phyloP scores from a whole-genome alignment of 2,329 filamentous ascomycete genomes.

The Pseudofabraea citricarpa region DNA sequence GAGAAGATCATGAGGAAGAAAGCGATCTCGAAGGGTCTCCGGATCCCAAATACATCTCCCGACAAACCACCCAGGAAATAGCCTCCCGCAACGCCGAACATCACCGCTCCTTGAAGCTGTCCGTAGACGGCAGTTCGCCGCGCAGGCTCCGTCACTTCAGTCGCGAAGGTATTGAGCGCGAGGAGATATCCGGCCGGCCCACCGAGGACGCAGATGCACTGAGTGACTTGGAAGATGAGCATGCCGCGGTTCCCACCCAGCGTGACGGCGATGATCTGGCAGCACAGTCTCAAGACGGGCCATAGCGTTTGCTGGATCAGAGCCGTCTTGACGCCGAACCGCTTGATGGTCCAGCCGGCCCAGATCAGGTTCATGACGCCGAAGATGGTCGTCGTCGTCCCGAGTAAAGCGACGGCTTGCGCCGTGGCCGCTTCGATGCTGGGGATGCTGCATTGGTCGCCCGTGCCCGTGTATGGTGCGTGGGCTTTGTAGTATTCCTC shows the following conservation, averaged over 20 bases:
- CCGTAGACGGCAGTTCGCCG: constrained; percentile 62
- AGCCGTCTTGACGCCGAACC: constrained; percentile 57
- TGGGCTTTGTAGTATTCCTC: constrained; percentile 62
- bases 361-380: constrained; percentile 65
- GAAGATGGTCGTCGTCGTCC: constrained; percentile 63
- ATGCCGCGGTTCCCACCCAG: constrained; percentile 60
- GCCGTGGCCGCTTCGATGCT: constrained; percentile 63
- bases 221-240: constrained; percentile 60
- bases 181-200: constrained; percentile 67
- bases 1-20: constrained; percentile 48
- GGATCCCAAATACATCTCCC: constrained; percentile 58
- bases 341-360: constrained; percentile 62
- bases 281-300: constrained; percentile 56
- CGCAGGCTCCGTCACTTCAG: constrained; percentile 56
- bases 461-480: constrained; percentile 39
- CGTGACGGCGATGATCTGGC: constrained; percentile 61
- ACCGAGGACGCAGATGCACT: constrained; percentile 63
- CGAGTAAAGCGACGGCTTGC: constrained; percentile 57
- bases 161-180: constrained; percentile 63
- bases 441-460: constrained; percentile 53
- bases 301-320: constrained; percentile 60
- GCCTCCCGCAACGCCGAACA: constrained; percentile 61
- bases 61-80: constrained; percentile 62
- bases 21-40: constrained; percentile 60
- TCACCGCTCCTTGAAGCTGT: constrained; percentile 59